Percentiles rank a stretch among this genome's conserved stretches.
These are phyloP conservation scores for Camelina laxa DNA, from an alignment of 345 rosid genomes.

Conservation along the genomic window DNA sequence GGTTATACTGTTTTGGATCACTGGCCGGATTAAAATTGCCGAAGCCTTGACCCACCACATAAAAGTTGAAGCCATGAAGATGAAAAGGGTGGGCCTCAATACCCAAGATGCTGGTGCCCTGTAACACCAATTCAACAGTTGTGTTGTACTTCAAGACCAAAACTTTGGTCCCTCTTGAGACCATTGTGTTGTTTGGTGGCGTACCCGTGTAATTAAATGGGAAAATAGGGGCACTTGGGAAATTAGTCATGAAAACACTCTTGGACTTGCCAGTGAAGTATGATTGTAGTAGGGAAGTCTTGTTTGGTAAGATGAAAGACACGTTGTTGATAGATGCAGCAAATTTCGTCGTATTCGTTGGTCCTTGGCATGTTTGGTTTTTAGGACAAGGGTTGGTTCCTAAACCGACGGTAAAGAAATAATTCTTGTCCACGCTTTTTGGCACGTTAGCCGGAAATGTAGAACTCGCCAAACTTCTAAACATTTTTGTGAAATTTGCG, in stretches of 20 bases:
- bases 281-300: slow-evolving; percentile 60
- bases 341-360: slow-evolving; percentile 62
- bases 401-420: slow-evolving; percentile 66
- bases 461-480: slow-evolving; percentile 59
- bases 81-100: slow-evolving; percentile 84
- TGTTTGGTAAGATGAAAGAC: slow-evolving; percentile 61
- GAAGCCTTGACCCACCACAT: slow-evolving; percentile 75
- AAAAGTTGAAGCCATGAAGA: slow-evolving; percentile 77
- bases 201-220: slow-evolving; percentile 76
- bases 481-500: slow-evolving; percentile 51
- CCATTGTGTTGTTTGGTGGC: slow-evolving; percentile 70
- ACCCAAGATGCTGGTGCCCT: slow-evolving; percentile 74
- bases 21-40: slow-evolving; percentile 64
- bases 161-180: slow-evolving; percentile 58
- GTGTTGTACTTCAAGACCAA: slow-evolving; percentile 65
- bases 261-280: slow-evolving; percentile 54
- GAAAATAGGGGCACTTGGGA: slow-evolving; percentile 56
- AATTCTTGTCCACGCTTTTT: slow-evolving; percentile 48
- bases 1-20: slow-evolving; percentile 65
- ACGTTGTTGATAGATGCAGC: slow-evolving; percentile 68
- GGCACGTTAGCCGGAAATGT: slow-evolving; percentile 70
- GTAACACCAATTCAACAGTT: slow-evolving; percentile 74
- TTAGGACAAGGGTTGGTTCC: slow-evolving; percentile 65
- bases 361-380: slow-evolving; percentile 80
- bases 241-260: slow-evolving; percentile 57